phyloP scores from a whole-genome alignment of 805 yeast species.

The Sungouiozyma intestinalis region DNA sequence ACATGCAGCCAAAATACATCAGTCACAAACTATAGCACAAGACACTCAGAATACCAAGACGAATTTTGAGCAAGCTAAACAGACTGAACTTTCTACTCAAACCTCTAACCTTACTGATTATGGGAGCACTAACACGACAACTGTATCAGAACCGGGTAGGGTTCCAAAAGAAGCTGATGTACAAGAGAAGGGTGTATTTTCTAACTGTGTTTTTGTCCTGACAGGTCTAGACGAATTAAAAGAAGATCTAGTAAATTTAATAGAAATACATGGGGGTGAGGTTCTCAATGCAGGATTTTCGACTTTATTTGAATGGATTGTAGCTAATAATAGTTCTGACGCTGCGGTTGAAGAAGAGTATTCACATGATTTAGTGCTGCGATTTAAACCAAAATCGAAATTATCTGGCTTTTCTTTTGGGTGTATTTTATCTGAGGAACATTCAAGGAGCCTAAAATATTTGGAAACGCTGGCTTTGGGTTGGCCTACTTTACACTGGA shows the following conservation, averaged over 20 bases:
- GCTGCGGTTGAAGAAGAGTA: not conserved
- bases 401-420: slow-evolving; percentile 37
- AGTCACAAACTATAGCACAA: not conserved
- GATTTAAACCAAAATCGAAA: slow-evolving; percentile 7
- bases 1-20: not conserved
- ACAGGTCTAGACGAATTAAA: slow-evolving; percentile 29
- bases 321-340: not conserved
- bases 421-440: slow-evolving; percentile 51
- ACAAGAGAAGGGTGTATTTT: slow-evolving; percentile 16
- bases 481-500: slow-evolving; percentile 70
- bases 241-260: slow-evolving; percentile 26
- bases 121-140: not conserved
- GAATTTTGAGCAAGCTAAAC: not conserved
- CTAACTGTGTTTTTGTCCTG: slow-evolving; percentile 31
- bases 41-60: not conserved
- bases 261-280: slow-evolving; percentile 36
- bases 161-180: not conserved
- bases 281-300: slow-evolving; percentile 30
- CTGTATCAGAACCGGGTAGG: not conserved
- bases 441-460: slow-evolving; percentile 62
- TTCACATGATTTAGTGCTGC: slow-evolving; percentile 4
- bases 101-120: not conserved
- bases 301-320: slow-evolving; percentile 14
- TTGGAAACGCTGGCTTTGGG: slow-evolving; percentile 68
- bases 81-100: not conserved